Evolutionary conservation across 2,329 filamentous ascomycete genomes (phyloP).

Genomic region (Chaetomium globosum): DNA sequence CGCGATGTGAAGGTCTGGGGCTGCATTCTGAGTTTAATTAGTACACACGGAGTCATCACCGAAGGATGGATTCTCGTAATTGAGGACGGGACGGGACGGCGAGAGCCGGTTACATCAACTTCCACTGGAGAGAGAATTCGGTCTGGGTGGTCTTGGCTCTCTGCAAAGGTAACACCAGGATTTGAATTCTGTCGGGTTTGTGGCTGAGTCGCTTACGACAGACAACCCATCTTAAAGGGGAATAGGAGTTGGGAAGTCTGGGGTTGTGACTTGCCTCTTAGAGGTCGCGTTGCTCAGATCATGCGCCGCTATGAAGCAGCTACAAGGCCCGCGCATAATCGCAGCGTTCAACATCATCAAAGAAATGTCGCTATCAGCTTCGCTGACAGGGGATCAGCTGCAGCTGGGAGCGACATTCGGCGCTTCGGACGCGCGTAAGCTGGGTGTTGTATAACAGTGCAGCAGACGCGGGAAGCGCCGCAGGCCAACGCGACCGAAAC

Average conservation of each 20-base stretch:
- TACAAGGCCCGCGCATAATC: background rate
- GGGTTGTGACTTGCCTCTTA: background rate
- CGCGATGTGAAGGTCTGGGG: background rate
- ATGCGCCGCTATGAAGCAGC: background rate
- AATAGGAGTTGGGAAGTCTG: background rate
- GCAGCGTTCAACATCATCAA: background rate
- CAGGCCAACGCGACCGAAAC: background rate
- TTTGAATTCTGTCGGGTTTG: background rate
- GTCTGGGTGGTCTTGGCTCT: background rate
- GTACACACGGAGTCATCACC: background rate
- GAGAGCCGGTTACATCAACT: background rate
- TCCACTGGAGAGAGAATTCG: background rate
- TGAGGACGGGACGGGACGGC: background rate
- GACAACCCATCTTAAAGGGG: background rate
- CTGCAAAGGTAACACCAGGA: background rate
- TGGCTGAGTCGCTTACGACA: background rate
- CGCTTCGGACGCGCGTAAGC: background rate
- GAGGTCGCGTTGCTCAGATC: background rate
- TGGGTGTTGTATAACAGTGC: background rate
- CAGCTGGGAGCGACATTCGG: background rate
- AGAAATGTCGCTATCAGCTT: background rate
- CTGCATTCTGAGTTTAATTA: background rate
- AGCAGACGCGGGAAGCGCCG: slow-evolving; percentile 6
- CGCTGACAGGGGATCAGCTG: background rate
- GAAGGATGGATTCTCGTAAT: background rate